phyloP scores from a whole-genome alignment of 164 flowering plant species.

The Magnolia officinalis region DNA sequence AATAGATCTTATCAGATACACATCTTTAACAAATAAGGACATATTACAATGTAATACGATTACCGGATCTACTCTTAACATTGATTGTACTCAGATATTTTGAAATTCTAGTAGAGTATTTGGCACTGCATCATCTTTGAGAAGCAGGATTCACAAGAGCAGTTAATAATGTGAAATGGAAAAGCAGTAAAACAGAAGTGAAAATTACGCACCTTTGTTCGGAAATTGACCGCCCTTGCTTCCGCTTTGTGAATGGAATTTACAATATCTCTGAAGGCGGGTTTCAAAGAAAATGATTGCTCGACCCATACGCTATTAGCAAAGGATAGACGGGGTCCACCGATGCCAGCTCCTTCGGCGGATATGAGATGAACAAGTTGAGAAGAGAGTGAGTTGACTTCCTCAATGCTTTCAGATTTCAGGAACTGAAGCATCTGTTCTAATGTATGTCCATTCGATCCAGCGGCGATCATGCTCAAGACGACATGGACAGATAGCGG shows the following conservation, averaged over 20 bases:
- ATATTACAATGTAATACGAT: no score
- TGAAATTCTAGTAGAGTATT: not conserved
- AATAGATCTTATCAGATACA: no score
- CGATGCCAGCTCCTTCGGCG: constrained; percentile 36
- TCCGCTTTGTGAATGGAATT: constrained; percentile 47
- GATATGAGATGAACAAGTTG: constrained; percentile 40
- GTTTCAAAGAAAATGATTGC: constrained; percentile 37
- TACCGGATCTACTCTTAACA: no score
- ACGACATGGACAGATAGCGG: constrained; percentile 52
- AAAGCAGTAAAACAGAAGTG: not conserved
- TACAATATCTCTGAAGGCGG: constrained; percentile 45
- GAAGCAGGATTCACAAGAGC: not conserved
- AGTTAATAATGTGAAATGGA: not conserved
- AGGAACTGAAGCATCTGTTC: constrained; percentile 58
- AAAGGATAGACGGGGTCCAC: constrained; percentile 57
- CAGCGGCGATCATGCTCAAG: constrained; percentile 53
- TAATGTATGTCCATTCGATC: constrained; percentile 48
- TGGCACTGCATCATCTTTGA: not conserved
- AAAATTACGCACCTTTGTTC: constrained; percentile 34
- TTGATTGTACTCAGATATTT: not conserved
- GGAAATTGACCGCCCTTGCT: constrained; percentile 47
- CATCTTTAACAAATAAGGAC: no score
- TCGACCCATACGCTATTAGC: constrained; percentile 69
- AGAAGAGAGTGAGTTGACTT: constrained; percentile 45
- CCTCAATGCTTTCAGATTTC: constrained; percentile 33